Conservation (phyloP, 306 rosid species). For the Vigna nakashimae region DNA sequence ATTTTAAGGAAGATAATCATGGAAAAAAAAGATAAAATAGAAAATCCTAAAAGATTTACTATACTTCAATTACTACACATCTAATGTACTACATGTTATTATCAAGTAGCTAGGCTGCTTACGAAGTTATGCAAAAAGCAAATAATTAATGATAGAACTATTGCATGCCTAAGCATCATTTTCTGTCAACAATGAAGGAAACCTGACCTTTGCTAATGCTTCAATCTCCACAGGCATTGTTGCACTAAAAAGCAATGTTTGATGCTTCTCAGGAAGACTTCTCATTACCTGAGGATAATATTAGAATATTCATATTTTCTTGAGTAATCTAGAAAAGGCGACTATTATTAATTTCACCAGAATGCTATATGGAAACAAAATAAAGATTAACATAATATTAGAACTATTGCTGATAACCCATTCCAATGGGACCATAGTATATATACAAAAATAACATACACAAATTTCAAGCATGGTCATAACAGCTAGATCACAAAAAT, state of each 20-base stretch:
- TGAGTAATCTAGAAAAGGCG: slow-evolving; percentile 19
- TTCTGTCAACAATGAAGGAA: slow-evolving; percentile 30
- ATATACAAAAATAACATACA: slow-evolving; percentile 3
- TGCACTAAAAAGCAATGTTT: slow-evolving; percentile 86
- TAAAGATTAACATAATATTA: not conserved
- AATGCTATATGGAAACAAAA: slow-evolving; percentile 21
- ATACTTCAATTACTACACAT: not conserved
- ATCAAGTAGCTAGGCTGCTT: slow-evolving; percentile 22
- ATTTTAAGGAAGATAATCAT: slow-evolving; percentile 6
- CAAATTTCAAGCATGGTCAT: not conserved
- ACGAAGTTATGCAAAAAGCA: slow-evolving; percentile 11
- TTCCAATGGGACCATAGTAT: slow-evolving; percentile 11
- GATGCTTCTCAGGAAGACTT: slow-evolving; percentile 82
- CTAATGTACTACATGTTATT: slow-evolving; percentile 27
- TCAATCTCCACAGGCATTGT: slow-evolving; percentile 94
- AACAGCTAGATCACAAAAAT: slow-evolving; percentile 37
- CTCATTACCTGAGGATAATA: slow-evolving; percentile 70
- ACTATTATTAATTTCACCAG: not conserved
- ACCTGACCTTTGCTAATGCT: slow-evolving; percentile 73
- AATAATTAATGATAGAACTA: slow-evolving; percentile 21
- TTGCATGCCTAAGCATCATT: slow-evolving; percentile 11
- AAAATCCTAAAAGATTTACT: not conserved
- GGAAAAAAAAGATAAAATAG: slow-evolving; percentile 1
- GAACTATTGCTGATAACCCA: not conserved
- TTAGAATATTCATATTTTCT: slow-evolving; percentile 33